phyloP scores from a whole-genome alignment of 208 protist species.

The Leptomonas pyrrhocoris region DNA sequence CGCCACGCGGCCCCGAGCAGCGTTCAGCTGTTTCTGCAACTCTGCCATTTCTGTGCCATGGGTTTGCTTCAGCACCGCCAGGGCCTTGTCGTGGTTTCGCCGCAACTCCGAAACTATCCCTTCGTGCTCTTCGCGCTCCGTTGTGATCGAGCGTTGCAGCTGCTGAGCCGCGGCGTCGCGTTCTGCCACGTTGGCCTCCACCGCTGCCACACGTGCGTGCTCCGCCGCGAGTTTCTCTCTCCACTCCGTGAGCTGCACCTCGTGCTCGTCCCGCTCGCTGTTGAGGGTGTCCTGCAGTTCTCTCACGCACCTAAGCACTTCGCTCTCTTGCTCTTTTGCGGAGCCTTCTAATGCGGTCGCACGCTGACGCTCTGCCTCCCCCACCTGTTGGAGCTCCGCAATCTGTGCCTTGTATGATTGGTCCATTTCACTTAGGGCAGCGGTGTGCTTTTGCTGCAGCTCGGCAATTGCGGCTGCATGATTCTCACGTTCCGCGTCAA shows the following conservation, averaged over 20 bases:
- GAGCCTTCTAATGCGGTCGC: constrained; percentile 12
- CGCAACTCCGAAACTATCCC: background rate
- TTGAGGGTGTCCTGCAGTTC: constrained; percentile 13
- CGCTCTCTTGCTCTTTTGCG: constrained; percentile 3
- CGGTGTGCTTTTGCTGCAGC: background rate
- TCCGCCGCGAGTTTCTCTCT: background rate
- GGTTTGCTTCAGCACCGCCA: background rate
- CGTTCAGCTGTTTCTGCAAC: constrained; percentile 10
- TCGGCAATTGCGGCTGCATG: constrained; percentile 5
- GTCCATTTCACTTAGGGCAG: background rate
- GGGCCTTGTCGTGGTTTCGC: background rate
- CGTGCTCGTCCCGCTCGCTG: constrained; percentile 15
- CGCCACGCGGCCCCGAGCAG: constrained; percentile 3
- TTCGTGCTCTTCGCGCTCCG: constrained; percentile 12
- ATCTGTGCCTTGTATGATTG: constrained; percentile 1
- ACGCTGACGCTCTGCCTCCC: constrained; percentile 15
- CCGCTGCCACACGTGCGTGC: background rate
- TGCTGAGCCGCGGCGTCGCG: constrained; percentile 5
- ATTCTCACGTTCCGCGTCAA: constrained; percentile 4
- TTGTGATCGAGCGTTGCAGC: background rate
- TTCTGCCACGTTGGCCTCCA: constrained; percentile 13
- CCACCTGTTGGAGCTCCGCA: constrained; percentile 18
- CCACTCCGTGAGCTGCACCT: constrained; percentile 6
- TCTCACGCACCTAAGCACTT: constrained; percentile 2
- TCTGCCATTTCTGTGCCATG: background rate